Evolutionary conservation across 2,329 filamentous ascomycete genomes (phyloP).

Genomic region (Allantophomopsis lycopodina): DNA sequence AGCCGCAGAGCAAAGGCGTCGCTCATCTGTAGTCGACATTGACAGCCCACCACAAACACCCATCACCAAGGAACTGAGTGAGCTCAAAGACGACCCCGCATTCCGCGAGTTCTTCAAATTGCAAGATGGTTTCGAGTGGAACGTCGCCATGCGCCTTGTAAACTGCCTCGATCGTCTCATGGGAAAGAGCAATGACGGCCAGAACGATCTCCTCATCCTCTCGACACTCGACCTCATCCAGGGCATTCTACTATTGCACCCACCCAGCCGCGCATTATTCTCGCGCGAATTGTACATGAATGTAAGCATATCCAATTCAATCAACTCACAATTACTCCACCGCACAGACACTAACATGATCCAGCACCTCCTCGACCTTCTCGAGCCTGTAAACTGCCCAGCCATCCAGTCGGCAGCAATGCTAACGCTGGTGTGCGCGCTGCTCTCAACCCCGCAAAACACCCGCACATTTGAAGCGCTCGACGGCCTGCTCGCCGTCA

Average conservation of each 20-base stretch:
- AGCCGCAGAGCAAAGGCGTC: slow-evolving; percentile 10
- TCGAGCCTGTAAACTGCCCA: slow-evolving; percentile 84
- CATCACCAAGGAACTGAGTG: slow-evolving; percentile 45
- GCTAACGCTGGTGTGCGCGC: slow-evolving; percentile 76
- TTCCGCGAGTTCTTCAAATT: slow-evolving; percentile 94
- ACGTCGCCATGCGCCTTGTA: slow-evolving; percentile 77
- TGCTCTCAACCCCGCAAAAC: slow-evolving; percentile 77
- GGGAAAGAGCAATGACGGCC: slow-evolving; percentile 67
- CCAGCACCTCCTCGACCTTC: slow-evolving; percentile 78
- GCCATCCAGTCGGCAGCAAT: slow-evolving; percentile 85
- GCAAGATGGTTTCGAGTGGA: slow-evolving; percentile 97
- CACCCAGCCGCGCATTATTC: slow-evolving; percentile 78
- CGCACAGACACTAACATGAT: neutral
- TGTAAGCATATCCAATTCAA: slow-evolving; percentile 29
- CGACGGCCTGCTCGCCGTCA: slow-evolving; percentile 83
- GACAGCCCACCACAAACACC: slow-evolving; percentile 19
- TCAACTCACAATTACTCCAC: neutral
- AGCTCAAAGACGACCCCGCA: slow-evolving; percentile 69
- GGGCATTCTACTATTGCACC: slow-evolving; percentile 76
- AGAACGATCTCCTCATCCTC: slow-evolving; percentile 80
- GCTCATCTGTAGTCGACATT: slow-evolving; percentile 21
- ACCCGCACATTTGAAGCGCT: slow-evolving; percentile 85
- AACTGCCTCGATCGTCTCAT: slow-evolving; percentile 76
- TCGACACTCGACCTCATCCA: slow-evolving; percentile 81
- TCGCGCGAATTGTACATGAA: slow-evolving; percentile 91